Base-by-base conservation (phyloP, 768 basidiomycete species). In the Leccinellum rugosiceps region DNA sequence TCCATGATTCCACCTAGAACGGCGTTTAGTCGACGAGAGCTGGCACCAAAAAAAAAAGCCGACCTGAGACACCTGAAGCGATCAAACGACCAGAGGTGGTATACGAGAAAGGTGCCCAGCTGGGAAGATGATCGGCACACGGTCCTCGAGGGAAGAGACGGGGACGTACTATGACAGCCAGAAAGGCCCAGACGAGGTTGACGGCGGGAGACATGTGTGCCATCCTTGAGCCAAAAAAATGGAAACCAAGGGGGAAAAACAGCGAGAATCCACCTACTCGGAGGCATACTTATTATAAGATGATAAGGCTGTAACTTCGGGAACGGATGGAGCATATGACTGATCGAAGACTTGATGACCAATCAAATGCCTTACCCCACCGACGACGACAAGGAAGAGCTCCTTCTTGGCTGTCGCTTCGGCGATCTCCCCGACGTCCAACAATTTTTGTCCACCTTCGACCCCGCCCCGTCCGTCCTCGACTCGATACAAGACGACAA, bases 331-430 rank as follows among this genome's bases (percentile, higher is more conserved):
- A 31, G 11, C n/a, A n/a, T n/a, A 28, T 28, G 25, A 25, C 4
- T 28, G 28, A 28, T 31, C n/a, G 19, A 21, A 19, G 5, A 43
- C 41, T 8, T 28, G 23, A 46, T 25, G 23, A 46, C 14, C 25
- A 44, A 45, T 45, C 44, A 45, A 15, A 45, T 45, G 44, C 14
- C 44, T 23, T 19, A 13, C 44, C 75, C 74, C 50, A 74, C 78
- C 34, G 72, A 75, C 48, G 84, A 86, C 50, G 82, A 88, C 23
- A 75, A 73, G 31, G 84, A 91, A 44, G 91, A 96, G 3, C 69
- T 95, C 50, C 76, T 98, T 13, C 84, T 95, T 6, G 80, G 89
- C 21, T 89, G 89, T 69, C 83, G 94, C 69, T 96, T 93, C 71
- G 94, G 94, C 41, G 94, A 96, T 61, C 73, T 92, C 55, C 83